Evolutionary conservation across 768 basidiomycete genomes (phyloP).

Genomic region (Suillus hirtellus): DNA sequence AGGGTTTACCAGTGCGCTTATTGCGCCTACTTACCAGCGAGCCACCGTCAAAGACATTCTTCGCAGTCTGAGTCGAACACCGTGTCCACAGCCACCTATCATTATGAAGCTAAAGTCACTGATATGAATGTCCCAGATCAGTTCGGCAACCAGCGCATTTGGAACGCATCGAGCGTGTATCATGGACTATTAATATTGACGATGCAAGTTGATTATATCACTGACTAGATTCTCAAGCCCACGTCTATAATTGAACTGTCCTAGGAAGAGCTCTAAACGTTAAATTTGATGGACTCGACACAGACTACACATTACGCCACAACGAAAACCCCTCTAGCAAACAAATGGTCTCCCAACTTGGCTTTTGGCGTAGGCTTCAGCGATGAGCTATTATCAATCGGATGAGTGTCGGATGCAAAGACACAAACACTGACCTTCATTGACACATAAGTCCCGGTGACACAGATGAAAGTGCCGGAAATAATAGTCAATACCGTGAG

Average conservation of each 20-base stretch:
- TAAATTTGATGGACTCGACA: background rate
- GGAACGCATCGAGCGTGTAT: background rate
- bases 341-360: constrained; percentile 50
- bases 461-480: constrained; percentile 52
- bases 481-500: constrained; percentile 46
- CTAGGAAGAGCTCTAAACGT: background rate
- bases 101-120: background rate
- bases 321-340: constrained; percentile 27
- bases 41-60: too few species aligned
- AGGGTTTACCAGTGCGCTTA: too few species aligned
- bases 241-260: background rate
- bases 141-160: background rate
- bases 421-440: constrained; percentile 40
- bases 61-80: too few species aligned
- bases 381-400: constrained; percentile 39
- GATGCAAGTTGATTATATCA: background rate
- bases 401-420: constrained; percentile 1
- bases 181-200: background rate
- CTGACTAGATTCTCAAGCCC: background rate
- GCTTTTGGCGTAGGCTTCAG: constrained; percentile 43
- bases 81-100: background rate
- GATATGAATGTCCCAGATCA: background rate
- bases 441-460: constrained; percentile 53
- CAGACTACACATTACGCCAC: background rate
- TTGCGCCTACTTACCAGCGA: too few species aligned